Evolutionary conservation across 2,329 filamentous ascomycete species (phyloP), one percentile per base, ranked within the genome.

Genomic region (Botryotinia narcissicola): DNA sequence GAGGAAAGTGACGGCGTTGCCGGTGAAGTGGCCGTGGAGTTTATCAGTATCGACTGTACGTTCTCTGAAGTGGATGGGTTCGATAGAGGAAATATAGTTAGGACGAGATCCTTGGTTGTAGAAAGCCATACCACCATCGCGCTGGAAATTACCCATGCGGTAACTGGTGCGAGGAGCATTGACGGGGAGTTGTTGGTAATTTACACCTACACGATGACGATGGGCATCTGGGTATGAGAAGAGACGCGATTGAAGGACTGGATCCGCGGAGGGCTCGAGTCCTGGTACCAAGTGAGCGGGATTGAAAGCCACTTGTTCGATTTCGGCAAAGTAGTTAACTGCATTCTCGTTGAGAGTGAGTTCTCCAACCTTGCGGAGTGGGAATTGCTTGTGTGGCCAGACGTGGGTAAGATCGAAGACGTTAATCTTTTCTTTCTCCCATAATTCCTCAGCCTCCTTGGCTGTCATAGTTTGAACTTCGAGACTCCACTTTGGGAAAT

Each of bases 221-320:
- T 88, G 87, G 0, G 87, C 89, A 78, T 92, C 90, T 18, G 89
- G 86, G 82, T 92, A 92, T 1, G 89, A 91, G 85, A 92, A 92
- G 54, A 92, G 85, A 71, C 90, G 88, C 46, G 87, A 87, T 80
- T 92, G 90, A 1, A 92, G 83, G 44, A 92, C 88, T 0, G 90
- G 90, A 76, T 93, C 90, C 75, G 89, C 89, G 2, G 89, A 91
- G 3, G 90, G 87, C 81, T 92, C 90, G 70, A 90, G 88, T 60
- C 90, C 90, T 1, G 90, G 90, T 2, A 88, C 85, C 81, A 92
- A 81, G 79, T 92, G 89, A 1, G 89, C 85, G 44, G 90, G 90
- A 76, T 86, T 89, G 85, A 92, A 92, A 1, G 90, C 88, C 20
- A 87, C 85, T 80, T 92, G 90, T 83, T 93, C 91, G 67, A 92